Evolutionary conservation across 345 rosid genomes (phyloP).

Genomic region (Erodium maritimum): DNA sequence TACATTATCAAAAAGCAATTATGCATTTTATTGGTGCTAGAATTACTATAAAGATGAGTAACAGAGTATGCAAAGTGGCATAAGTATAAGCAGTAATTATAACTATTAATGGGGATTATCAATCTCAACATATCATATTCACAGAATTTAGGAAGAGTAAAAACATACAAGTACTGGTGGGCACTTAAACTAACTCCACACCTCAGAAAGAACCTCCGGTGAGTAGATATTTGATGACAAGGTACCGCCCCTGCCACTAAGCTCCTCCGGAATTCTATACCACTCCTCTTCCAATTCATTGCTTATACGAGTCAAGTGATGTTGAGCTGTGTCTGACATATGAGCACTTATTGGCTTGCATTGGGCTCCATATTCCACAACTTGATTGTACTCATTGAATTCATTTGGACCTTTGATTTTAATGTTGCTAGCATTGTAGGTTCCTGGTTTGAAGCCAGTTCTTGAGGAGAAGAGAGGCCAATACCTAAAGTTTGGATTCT

Average conservation of each 20-base stretch:
- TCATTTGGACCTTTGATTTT: not conserved
- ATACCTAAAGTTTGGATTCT: constrained; percentile 21
- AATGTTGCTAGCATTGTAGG: constrained; percentile 12
- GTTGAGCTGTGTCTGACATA: constrained; percentile 17
- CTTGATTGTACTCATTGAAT: not conserved
- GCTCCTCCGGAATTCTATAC: constrained; percentile 82
- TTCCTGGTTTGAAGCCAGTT: constrained; percentile 26
- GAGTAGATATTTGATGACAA: constrained; percentile 65
- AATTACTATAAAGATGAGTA: too few species aligned
- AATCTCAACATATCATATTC: too few species aligned
- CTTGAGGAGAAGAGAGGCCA: constrained; percentile 49
- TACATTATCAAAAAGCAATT: too few species aligned
- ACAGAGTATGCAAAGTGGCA: too few species aligned
- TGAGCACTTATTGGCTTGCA: constrained; percentile 16
- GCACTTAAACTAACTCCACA: constrained; percentile 12
- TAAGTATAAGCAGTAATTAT: too few species aligned
- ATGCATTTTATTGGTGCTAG: too few species aligned
- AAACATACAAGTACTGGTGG: too few species aligned
- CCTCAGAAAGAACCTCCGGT: constrained; percentile 93
- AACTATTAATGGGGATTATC: too few species aligned
- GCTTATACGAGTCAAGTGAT: constrained; percentile 19
- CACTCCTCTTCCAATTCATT: constrained; percentile 75
- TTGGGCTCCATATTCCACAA: not conserved
- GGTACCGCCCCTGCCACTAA: constrained; percentile 33
- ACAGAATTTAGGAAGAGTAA: too few species aligned